A percentile compares a stretch with the other conserved stretches of the same genome.
phyloP scores from a whole-genome alignment of 768 basidiomycete species.

The Artomyces pyxidatus region DNA sequence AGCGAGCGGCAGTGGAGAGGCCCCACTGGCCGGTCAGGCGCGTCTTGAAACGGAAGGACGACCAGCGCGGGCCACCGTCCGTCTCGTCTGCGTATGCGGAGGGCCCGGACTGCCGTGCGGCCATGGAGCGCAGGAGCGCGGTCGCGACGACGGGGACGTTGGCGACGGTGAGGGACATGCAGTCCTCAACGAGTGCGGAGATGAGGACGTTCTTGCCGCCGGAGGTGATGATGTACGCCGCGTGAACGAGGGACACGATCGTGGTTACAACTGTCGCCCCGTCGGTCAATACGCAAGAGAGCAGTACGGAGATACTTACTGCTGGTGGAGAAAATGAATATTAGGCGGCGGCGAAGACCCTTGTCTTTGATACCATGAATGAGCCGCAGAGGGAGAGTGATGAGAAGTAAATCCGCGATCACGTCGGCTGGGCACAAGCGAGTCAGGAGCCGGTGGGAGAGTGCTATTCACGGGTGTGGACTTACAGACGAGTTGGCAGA shows the following conservation, averaged over 20 bases:
- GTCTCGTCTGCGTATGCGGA: conserved; percentile 1
- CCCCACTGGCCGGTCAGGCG: conserved; percentile 2
- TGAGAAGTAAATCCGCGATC: conserved; percentile 37
- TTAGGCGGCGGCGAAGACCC: conserved; percentile 31
- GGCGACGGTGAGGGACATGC: conserved; percentile 11
- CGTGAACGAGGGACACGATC: conserved; percentile 24
- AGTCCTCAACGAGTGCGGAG: conserved; percentile 24
- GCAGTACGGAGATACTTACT: conserved; percentile 21
- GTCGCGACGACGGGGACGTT: conserved; percentile 13
- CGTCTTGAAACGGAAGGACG: conserved; percentile 16
- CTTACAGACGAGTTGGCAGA: conserved; percentile 47
- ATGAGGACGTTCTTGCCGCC: conserved; percentile 24
- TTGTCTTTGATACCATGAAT: conserved; percentile 34
- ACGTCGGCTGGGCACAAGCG: conserved; percentile 33
- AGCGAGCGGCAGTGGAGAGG: neutral
- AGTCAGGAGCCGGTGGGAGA: conserved; percentile 3
- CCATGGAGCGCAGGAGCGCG: conserved; percentile 6
- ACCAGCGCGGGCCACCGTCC: conserved; percentile 13
- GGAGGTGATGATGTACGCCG: conserved; percentile 19
- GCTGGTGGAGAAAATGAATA: conserved; percentile 47
- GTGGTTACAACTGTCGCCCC: conserved; percentile 17
- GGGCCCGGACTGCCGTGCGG: neutral
- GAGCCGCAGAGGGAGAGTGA: conserved; percentile 36
- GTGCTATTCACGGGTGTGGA: conserved; percentile 1
- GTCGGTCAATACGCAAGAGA: neutral